These are phyloP conservation scores for Ceratocystis smalleyi DNA, from an alignment of 2,329 filamentous ascomycete species.

Conservation along the genomic window DNA sequence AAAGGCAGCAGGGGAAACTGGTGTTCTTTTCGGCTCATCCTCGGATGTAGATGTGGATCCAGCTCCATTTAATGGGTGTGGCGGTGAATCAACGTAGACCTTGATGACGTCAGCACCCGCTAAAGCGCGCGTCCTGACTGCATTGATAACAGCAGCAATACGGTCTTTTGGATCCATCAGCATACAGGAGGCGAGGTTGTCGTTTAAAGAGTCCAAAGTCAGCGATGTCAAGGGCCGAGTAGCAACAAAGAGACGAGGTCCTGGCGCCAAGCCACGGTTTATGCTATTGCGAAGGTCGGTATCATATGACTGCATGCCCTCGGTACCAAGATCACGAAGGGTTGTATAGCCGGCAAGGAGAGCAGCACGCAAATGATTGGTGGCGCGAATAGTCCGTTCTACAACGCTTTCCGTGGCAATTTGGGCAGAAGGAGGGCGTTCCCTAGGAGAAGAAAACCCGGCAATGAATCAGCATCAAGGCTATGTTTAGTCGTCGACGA, in stretches of 20 bases:
- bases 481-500: no score
- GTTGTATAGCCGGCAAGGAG: slow-evolving; percentile 44
- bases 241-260: slow-evolving; percentile 40
- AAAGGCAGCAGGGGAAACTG: no score
- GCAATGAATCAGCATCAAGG: neutral
- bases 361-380: slow-evolving; percentile 36
- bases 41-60: slow-evolving; percentile 21
- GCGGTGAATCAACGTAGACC: slow-evolving; percentile 36
- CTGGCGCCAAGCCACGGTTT: slow-evolving; percentile 37
- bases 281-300: slow-evolving; percentile 37
- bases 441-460: slow-evolving; percentile 20
- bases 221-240: slow-evolving; percentile 35
- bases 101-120: slow-evolving; percentile 37
- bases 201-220: slow-evolving; percentile 25
- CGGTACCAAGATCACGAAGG: slow-evolving; percentile 40
- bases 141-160: slow-evolving; percentile 29
- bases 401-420: slow-evolving; percentile 43
- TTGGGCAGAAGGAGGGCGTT: slow-evolving; percentile 30
- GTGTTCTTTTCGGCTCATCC: slow-evolving; percentile 28
- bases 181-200: neutral
- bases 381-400: slow-evolving; percentile 39
- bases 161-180: slow-evolving; percentile 32
- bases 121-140: slow-evolving; percentile 32
- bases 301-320: slow-evolving; percentile 35
- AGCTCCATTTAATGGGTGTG: slow-evolving; percentile 30